Base-by-base conservation (phyloP, 345 rosid species). In the Stellera chamaejasme region DNA sequence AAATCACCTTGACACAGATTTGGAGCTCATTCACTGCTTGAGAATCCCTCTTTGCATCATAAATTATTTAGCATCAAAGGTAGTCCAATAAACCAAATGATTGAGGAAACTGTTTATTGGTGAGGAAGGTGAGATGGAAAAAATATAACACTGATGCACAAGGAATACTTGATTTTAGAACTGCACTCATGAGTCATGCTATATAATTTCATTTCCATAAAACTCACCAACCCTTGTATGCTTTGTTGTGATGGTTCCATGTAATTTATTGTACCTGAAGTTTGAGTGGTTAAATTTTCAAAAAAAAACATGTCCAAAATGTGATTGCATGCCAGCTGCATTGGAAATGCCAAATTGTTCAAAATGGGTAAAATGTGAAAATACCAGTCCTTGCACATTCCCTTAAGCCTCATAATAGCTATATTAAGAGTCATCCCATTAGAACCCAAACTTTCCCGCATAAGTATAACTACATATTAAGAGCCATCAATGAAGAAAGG, bases 221-320 rank as follows among this genome's bases (percentile, higher is more conserved):
- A 65, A 76, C 77, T 45, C 68, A 82, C 87, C 75, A 76, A 68
- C 53, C 78, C 69, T 59, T 76, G 82, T 48, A 82, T 72, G 66
- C 69, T 72, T 61, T 65, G 73, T 59, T 78, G 87, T 59, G 87
- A 83, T 28, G 83, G 87, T 69, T 82, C 87, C 87, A 82, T 78
- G 61, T 78, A 69, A 54, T 82, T 82, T 66, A 82, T 67, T 73
- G 79, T 43, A 78, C 75, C 73, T n/a, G n/a, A n/a, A n/a, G n/a
- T n/a, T 74, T 59, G 28, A 26, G 45, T 27, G 50, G 42, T 39
- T 74, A 54, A 54, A 64, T 32, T 50, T 56, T 19, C 50, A 48
- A 13, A 48, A 19, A n/a, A 19, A 14, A 48, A 12, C 50, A 13
- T 13, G 19, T 60, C 43, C 32, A 59, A 12, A 39, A 10, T 43